Conservation (phyloP, 179 eudicot genomes). For the Beta lomatogona region DNA sequence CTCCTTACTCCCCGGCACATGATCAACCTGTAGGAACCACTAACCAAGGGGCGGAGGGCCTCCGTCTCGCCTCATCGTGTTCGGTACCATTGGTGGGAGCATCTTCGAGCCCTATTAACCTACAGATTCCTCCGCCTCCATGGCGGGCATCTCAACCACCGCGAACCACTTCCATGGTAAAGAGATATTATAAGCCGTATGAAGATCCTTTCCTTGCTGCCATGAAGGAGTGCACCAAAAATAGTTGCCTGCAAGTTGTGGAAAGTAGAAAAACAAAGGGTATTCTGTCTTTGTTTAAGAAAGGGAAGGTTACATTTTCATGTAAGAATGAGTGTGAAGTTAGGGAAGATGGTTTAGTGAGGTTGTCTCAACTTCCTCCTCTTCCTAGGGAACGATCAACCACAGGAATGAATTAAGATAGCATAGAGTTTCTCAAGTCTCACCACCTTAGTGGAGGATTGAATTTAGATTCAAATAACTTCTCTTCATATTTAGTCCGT, state of each 20-base stretch:
- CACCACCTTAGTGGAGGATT: not conserved
- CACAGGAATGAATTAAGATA: not conserved
- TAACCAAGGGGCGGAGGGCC: not conserved
- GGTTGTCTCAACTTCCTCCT: conserved; percentile 3
- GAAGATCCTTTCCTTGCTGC: conserved; percentile 12
- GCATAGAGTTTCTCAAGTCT: not conserved
- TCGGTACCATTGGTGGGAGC: no score
- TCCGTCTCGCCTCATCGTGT: not conserved
- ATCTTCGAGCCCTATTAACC: not conserved
- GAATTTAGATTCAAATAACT: no score
- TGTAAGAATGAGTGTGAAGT: conserved; percentile 12
- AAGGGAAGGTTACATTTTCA: conserved; percentile 11
- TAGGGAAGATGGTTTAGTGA: conserved; percentile 14
- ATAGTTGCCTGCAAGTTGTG: not conserved
- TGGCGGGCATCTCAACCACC: not conserved
- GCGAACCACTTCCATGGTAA: not conserved
- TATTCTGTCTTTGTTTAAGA: not conserved
- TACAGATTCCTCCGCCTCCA: conserved; percentile 17
- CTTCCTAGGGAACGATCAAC: not conserved
- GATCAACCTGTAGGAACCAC: not conserved
- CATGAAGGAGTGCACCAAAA: conserved; percentile 18
- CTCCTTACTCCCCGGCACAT: not conserved
- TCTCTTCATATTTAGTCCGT: not conserved
- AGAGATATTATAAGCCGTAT: not conserved
- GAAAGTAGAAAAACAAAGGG: not conserved